Base-by-base conservation (phyloP, 169 alveolate genomes). In the Plasmodium berghei region DNA sequence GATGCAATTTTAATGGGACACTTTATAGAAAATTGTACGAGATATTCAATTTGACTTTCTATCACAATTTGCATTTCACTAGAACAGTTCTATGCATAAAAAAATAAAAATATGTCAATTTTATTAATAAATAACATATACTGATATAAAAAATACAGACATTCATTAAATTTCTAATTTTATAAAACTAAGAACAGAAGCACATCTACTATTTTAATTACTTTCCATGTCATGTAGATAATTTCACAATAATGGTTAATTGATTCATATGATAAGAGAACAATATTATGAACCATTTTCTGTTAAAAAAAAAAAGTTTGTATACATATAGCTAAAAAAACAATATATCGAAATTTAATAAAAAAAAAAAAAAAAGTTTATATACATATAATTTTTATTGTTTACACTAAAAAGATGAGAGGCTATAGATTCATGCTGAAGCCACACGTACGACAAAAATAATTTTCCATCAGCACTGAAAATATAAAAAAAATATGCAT, bases 1-100 rank as follows among this genome's bases (percentile, higher is more conserved):
- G 91, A 64, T 6, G 91, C 91, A 8, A 85, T 49, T 54, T 85
- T 85, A 55, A 85, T 58, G 1, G 91, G 87, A 45, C 87, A 85
- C 20, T 85, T 85, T 70, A 85, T 34, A 58, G 91, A 48, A 49
- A 59, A 56, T 22, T 85, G 58, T 2, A 70, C 91, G 22, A 85
- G 87, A 42, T 70, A 42, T 73, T 85, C 87, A 6, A 85, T 24
- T 85, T 85, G 91, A 16, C 18, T 59, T 52, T 85, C 85, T 12
- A 85, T 8, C 10, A 45, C 46, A 20, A 22, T 34, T 46, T 56
- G 16, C 91, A 85, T 70, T 9, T 45, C 54, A 24, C 59, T 74
- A 16, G 71, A 28, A 54, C 91, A 85, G 69, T 85, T 85, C 91
- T 85, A 62, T 14, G 18, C 10, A 9, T 2, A 54, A n/a, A 52